Base-by-base conservation (phyloP, 441 rosid genomes). In the Viola pubescens region DNA sequence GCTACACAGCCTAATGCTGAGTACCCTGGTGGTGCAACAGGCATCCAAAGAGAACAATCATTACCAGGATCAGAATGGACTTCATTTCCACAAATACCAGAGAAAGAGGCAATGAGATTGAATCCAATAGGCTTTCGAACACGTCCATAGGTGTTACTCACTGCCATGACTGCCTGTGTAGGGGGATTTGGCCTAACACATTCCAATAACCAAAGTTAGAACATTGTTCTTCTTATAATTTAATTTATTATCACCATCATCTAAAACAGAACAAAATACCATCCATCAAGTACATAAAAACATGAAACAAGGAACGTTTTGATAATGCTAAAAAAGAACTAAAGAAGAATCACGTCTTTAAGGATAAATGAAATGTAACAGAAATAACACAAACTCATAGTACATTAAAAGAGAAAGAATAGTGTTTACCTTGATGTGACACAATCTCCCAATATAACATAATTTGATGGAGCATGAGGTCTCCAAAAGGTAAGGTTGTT, bases 41-140 rank as follows among this genome's bases (percentile, higher is more conserved):
- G 99, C 89, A 89, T 70, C 99, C 99, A 95, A 62, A 95, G 82
- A 70, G 94, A 91, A 79, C 99, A 95, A 52, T 81, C 94, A 61
- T 48, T 66, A 65, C 67, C 84, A 61, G 66, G 64, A 72, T 61
- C 76, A 59, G 76, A 66, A 70, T 61, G 68, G 48, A 52, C 71
- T 70, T 76, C 82, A 60, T 37, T 70, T 77, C 64, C 77, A 59
- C 64, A 70, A 71, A 79, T 73, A 66, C 65, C 74, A 74, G 97
- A 85, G 61, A 91, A 79, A 60, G 63, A 73, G 66, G 90, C 87
- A 71, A 95, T 75, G 54, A 89, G 79, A 66, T 75, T 70, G 75
- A 78, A 95, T 76, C 98, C 87, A 58, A 80, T 52, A 10, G 99
- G 98, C 79, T 91, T 95, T 65, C 87, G 70, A 77, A 87, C 99